Percentiles rank a stretch among this genome's conserved stretches.
Evolutionary conservation across 2,329 filamentous ascomycete genomes (phyloP).

Genomic region (Verticillium klebahnii): DNA sequence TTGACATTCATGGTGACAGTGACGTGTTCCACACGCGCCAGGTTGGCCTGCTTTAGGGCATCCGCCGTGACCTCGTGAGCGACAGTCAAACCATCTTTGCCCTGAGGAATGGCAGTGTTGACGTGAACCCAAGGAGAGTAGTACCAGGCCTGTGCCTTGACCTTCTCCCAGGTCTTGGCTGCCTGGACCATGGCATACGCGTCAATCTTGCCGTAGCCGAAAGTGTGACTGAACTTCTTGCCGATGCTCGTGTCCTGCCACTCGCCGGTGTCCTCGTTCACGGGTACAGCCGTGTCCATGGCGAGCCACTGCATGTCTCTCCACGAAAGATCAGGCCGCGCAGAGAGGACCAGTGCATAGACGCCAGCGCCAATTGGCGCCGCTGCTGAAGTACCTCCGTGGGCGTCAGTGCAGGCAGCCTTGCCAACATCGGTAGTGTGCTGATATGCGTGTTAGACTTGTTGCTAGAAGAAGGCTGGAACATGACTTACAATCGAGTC

Average conservation of each 20-base stretch:
- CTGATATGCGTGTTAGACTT: constrained; percentile 27
- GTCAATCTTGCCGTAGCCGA: constrained; percentile 93
- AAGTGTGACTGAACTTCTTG: constrained; percentile 88
- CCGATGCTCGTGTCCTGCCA: constrained; percentile 81
- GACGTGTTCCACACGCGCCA: constrained; percentile 87
- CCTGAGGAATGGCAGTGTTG: constrained; percentile 79
- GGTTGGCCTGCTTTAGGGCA: constrained; percentile 76
- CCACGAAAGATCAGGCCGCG: constrained; percentile 85
- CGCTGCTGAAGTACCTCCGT: constrained; percentile 93
- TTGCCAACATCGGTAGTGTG: constrained; percentile 93
- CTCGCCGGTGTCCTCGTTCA: constrained; percentile 63
- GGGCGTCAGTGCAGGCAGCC: constrained; percentile 72
- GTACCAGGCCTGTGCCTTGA: constrained; percentile 95
- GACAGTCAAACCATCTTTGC: constrained; percentile 71
- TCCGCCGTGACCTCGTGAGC: constrained; percentile 77
- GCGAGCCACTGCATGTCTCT: constrained; percentile 91
- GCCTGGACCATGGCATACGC: constrained; percentile 78
- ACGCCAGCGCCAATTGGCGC: constrained; percentile 90
- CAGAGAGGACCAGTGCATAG: constrained; percentile 80
- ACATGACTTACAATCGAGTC: constrained; percentile 66
- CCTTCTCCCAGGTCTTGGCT: constrained; percentile 78
- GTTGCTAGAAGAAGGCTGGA: neutral
- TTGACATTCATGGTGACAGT: constrained; percentile 96
- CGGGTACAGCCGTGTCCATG: constrained; percentile 75
- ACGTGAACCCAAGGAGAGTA: constrained; percentile 93